Evolutionary conservation across 2,329 filamentous ascomycete genomes (phyloP).

Genomic region (Calonectria ilicicola): DNA sequence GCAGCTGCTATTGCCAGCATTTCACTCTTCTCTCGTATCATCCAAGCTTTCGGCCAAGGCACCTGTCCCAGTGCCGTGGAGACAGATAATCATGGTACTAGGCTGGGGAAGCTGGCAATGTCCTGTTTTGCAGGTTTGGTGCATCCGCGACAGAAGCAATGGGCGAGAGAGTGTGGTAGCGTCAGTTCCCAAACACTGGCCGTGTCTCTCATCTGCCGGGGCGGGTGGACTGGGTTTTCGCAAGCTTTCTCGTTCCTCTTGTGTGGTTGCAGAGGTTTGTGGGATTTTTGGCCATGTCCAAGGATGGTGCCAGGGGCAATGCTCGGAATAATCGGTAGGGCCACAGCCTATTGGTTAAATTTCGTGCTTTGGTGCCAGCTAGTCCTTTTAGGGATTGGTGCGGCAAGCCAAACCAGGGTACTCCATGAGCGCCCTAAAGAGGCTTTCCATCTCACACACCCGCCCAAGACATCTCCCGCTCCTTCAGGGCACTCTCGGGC

Average conservation of each 20-base stretch:
- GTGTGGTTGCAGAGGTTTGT: slow-evolving; percentile 19
- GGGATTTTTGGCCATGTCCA: slow-evolving; percentile 26
- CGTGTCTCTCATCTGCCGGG: slow-evolving; percentile 42
- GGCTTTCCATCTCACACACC: slow-evolving; percentile 2
- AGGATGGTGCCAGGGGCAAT: slow-evolving; percentile 30
- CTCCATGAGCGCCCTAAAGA: not conserved
- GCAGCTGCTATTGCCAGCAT: not conserved
- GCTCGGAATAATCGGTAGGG: slow-evolving; percentile 5
- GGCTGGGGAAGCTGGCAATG: not conserved
- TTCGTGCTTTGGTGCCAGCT: not conserved
- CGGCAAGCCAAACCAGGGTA: slow-evolving; percentile 5
- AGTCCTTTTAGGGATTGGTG: slow-evolving; percentile 14
- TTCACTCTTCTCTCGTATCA: not conserved
- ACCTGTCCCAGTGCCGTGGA: not conserved
- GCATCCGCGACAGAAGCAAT: slow-evolving; percentile 27
- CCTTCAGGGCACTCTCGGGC: slow-evolving; percentile 3
- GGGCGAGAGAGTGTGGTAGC: slow-evolving; percentile 33
- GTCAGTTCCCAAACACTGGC: slow-evolving; percentile 38
- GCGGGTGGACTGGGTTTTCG: slow-evolving; percentile 11
- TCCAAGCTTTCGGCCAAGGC: not conserved
- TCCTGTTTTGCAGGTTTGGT: not conserved
- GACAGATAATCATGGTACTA: not conserved
- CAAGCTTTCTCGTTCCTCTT: slow-evolving; percentile 1
- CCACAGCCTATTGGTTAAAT: slow-evolving; percentile 26
- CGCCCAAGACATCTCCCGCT: slow-evolving; percentile 1